A percentile compares a stretch with the other conserved stretches of the same genome.
These are phyloP conservation scores for Prunus mume DNA, from an alignment of 306 rosid genomes.

Conservation along the genomic window DNA sequence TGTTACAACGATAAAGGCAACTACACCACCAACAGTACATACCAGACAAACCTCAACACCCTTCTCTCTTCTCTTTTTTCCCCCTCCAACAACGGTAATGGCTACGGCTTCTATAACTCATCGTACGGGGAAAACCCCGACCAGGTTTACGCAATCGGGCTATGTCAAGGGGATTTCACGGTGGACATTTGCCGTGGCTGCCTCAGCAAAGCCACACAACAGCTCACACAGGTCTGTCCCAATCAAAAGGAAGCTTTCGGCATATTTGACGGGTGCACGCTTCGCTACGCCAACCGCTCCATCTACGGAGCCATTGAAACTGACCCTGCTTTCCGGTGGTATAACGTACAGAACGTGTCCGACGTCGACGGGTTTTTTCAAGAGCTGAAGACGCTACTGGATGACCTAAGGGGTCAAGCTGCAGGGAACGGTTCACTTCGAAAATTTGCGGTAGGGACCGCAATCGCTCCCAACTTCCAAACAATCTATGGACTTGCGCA, in stretches of 20 bases:
- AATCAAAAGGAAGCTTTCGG: not conserved
- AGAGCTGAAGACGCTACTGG: not conserved
- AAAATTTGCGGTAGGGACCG: not conserved
- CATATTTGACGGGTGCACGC: not conserved
- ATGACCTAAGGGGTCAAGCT: slow-evolving; percentile 1
- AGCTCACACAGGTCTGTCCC: not conserved
- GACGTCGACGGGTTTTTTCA: not conserved
- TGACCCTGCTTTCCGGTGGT: not conserved
- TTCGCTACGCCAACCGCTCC: slow-evolving; percentile 19
- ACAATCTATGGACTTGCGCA: slow-evolving; percentile 7
- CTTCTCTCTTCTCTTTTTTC: not conserved
- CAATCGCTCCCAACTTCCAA: not conserved
- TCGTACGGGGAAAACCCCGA: not conserved
- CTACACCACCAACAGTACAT: not conserved
- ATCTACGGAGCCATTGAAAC: not conserved
- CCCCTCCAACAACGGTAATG: not conserved
- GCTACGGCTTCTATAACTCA: slow-evolving; percentile 2
- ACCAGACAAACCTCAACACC: not conserved
- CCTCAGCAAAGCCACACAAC: not conserved
- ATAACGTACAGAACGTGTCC: not conserved
- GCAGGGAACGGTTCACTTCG: not conserved
- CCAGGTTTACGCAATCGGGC: not conserved
- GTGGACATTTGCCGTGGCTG: not conserved
- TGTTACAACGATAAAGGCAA: not conserved
- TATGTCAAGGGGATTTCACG: not conserved